phyloP scores from a whole-genome alignment of 352 stramenopile species.

The Phytopythium kandeliae region DNA sequence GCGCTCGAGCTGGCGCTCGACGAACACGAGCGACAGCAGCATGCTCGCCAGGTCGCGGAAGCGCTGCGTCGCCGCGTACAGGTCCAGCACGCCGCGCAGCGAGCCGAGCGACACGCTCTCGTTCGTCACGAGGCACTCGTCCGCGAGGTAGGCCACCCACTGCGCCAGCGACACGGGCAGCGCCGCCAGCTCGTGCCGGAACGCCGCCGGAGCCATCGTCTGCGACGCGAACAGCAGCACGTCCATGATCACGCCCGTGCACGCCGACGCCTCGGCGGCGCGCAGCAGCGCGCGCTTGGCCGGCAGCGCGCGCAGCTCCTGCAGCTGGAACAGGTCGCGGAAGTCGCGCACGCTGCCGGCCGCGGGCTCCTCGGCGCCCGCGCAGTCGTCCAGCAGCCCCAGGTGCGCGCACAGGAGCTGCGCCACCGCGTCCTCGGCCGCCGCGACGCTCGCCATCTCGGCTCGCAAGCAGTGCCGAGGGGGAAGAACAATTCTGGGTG shows the following conservation, averaged over 20 bases:
- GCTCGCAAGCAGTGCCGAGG: no score
- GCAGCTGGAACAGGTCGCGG: slow-evolving; percentile 46
- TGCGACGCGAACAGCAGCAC: slow-evolving; percentile 73
- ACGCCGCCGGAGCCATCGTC: slow-evolving; percentile 54
- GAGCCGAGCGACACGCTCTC: slow-evolving; percentile 40
- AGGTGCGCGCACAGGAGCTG: slow-evolving; percentile 86
- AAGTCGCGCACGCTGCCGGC: slow-evolving; percentile 24
- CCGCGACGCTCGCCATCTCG: slow-evolving; percentile 4
- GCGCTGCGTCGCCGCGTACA: slow-evolving; percentile 40
- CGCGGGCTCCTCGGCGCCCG: slow-evolving; percentile 1
- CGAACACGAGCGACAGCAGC: slow-evolving; percentile 50
- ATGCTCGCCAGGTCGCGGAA: slow-evolving; percentile 51
- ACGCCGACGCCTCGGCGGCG: slow-evolving; percentile 40
- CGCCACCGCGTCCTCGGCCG: slow-evolving; percentile 40
- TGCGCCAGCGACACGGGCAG: slow-evolving; percentile 41
- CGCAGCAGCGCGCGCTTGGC: slow-evolving; percentile 48
- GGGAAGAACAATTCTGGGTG: no score
- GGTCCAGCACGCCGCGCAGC: slow-evolving; percentile 31
- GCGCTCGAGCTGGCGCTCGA: slow-evolving; percentile 21
- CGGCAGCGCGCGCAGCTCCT: slow-evolving; percentile 20
- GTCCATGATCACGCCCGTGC: slow-evolving; percentile 58
- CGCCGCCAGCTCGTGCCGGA: slow-evolving; percentile 37
- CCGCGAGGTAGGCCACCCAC: slow-evolving; percentile 63
- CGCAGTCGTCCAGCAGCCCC: slow-evolving; percentile 38
- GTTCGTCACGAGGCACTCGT: slow-evolving; percentile 47